Conservation (phyloP, 257 asterid genomes). For the Nicotiana noctiflora region DNA sequence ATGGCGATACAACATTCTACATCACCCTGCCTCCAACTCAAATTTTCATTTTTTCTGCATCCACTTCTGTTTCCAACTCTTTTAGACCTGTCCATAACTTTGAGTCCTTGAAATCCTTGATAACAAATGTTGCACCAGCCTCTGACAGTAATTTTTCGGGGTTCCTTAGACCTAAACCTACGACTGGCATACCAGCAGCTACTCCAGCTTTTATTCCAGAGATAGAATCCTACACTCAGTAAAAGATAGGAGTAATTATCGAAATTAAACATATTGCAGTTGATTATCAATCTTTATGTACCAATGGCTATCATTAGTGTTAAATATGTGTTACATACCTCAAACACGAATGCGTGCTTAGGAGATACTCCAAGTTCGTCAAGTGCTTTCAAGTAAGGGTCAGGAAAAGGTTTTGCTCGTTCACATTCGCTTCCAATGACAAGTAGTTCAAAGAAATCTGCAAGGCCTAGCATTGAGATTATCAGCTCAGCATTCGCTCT, state of each 20-base stretch:
- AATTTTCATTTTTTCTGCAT: slow-evolving; percentile 15
- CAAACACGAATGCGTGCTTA: slow-evolving; percentile 53
- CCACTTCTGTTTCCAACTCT: slow-evolving; percentile 25
- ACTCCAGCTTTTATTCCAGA: slow-evolving; percentile 81
- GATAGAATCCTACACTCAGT: slow-evolving; percentile 50
- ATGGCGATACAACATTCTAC: not conserved
- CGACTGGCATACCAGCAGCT: slow-evolving; percentile 77
- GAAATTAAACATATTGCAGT: not conserved
- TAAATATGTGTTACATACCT: slow-evolving; percentile 31
- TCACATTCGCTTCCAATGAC: slow-evolving; percentile 65
- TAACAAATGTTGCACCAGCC: slow-evolving; percentile 56
- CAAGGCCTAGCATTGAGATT: slow-evolving; percentile 45
- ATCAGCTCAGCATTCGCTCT: slow-evolving; percentile 62
- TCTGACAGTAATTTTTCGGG: slow-evolving; percentile 44
- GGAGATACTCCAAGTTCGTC: slow-evolving; percentile 49
- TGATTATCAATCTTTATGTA: not conserved
- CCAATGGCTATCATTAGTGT: not conserved
- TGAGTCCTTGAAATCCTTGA: slow-evolving; percentile 54
- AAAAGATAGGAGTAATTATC: not conserved
- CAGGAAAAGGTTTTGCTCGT: slow-evolving; percentile 74
- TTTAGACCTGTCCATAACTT: slow-evolving; percentile 57
- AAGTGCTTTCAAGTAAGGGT: slow-evolving; percentile 75
- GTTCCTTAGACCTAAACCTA: slow-evolving; percentile 60
- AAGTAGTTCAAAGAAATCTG: slow-evolving; percentile 46
- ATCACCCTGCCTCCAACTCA: slow-evolving; percentile 17